These are phyloP conservation scores for Fusarium falciforme DNA, from an alignment of 2,329 filamentous ascomycete species.

Conservation along the genomic window DNA sequence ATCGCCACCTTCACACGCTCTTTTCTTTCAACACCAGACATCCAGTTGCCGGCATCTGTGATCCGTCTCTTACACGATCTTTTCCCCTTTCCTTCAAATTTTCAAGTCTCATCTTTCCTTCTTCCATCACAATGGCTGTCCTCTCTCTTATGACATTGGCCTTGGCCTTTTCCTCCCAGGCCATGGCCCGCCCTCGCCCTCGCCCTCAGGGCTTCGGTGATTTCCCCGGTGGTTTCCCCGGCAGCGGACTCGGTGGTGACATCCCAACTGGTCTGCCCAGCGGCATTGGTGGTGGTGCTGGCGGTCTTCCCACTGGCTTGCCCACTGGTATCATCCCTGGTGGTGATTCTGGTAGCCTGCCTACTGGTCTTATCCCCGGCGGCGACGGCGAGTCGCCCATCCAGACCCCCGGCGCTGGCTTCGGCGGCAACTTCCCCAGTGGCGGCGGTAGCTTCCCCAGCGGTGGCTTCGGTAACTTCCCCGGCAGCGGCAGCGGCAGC, in stretches of 20 bases:
- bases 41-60: constrained; percentile 46
- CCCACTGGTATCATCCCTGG: background rate
- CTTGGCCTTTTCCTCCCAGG: constrained; percentile 41
- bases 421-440: constrained; percentile 6
- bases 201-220: constrained; percentile 5
- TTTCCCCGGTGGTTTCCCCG: constrained; percentile 17
- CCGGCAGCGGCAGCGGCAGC: background rate
- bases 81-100: constrained; percentile 15
- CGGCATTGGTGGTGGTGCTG: constrained; percentile 13
- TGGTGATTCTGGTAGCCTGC: background rate
- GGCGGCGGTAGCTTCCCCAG: background rate
- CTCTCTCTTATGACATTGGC: constrained; percentile 42
- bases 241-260: constrained; percentile 22
- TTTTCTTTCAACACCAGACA: constrained; percentile 39
- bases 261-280: constrained; percentile 14
- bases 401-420: constrained; percentile 7
- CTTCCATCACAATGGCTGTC: constrained; percentile 40
- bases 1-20: constrained; percentile 37
- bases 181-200: constrained; percentile 33
- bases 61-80: constrained; percentile 36
- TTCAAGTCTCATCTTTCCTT: constrained; percentile 16
- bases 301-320: constrained; percentile 4
- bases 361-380: background rate
- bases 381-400: background rate
- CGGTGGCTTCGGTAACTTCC: background rate